Base-by-base conservation (phyloP, 2,329 filamentous ascomycete species). In the Paradendryphiella salina region DNA sequence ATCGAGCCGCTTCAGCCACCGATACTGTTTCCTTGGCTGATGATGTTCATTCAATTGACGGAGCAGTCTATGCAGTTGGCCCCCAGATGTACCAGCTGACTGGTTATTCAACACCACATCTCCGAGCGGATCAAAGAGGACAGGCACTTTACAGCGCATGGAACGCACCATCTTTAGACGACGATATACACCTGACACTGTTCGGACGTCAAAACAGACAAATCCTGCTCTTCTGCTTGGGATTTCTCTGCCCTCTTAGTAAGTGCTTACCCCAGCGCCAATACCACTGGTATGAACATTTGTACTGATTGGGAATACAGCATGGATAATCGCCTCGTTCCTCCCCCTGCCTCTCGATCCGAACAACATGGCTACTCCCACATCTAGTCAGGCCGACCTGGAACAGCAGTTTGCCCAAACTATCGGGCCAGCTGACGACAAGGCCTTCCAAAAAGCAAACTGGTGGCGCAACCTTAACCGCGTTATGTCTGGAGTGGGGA, bases 281-380 rank as follows among this genome's bases (percentile, higher is more conserved):
- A 15, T 29, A 28, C 26, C 14, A 35, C 50, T 35, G 42, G 41
- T 44, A 52, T 54, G 26, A 60, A 44, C 54, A 37, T 14, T 44
- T 38, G 32, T 59, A 63, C 55, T 65, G 41, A 63, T 49, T 29
- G 4, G 39, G 34, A 31, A 38, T 49, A 40, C 60, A 87, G 87
- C 86, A 47, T 95, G 90, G 90, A 88, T 93, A 76, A 78, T 90
- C 56, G 90, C 86, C 1, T 83, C 89, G 1, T 80, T 92, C 46
- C 77, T 94, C 10, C 88, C 89, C 1, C 73, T 95, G 5, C 88
- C 88, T 8, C 76, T 77, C 1, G 80, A 80, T 46, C 81, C 85
- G 7, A 73, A 77, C 15, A 29, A 36, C 15, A 17, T 29, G 26
- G 63, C 73, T 1, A 75, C 79, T 42, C 59, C 47, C 56, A 71